Evolutionary conservation across 2,329 filamentous ascomycete species (phyloP), one percentile per base, ranked within the genome.

Genomic region (Cladosporium austrohemisphaericum): DNA sequence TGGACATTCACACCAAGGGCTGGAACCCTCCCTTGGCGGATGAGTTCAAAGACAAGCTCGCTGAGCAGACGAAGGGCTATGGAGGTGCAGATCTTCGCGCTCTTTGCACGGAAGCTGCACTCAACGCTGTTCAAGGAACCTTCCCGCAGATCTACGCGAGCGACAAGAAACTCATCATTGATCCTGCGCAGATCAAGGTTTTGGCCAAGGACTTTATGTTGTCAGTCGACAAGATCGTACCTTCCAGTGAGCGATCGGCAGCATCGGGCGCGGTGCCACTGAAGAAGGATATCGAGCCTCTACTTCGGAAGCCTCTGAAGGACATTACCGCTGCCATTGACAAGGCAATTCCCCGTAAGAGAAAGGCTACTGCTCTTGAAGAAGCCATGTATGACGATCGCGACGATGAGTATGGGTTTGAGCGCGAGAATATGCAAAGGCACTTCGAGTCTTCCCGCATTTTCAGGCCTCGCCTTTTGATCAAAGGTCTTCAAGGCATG

Each of bases 111-210:
- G 93, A 98, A 73, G 92, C 93, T 28, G 89, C 93, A 3, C 75
- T 98, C 51, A 98, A 98, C 66, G 86, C 93, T 2, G 93, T 98
- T 19, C 93, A 98, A 68, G 80, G 93, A 60, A 92, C 88, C 3
- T 98, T 94, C 64, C 93, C 93, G 13, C 93, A 98, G 63, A 96
- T 98, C 54, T 98, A 98, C 72, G 81, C 82, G 19, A 92, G 91
- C 0, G 84, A 87, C 56, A 84, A 94, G 65, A 96, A 96, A 71
- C 80, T 97, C 25, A 72, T 94, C 35, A 93, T 98, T 50, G 84
- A 96, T 59, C 85, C 91, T 0, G 79, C 80, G 53, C 88, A 84
- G 60, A 95, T 98, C 62, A 83, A 83, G 51, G 83, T 98, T 29
- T 84, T 88, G 35, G 89, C 93, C 4, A 93, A 93, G 49, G 93